Base-by-base conservation (phyloP, 2,329 filamentous ascomycete species). In the Hortaea werneckii region DNA sequence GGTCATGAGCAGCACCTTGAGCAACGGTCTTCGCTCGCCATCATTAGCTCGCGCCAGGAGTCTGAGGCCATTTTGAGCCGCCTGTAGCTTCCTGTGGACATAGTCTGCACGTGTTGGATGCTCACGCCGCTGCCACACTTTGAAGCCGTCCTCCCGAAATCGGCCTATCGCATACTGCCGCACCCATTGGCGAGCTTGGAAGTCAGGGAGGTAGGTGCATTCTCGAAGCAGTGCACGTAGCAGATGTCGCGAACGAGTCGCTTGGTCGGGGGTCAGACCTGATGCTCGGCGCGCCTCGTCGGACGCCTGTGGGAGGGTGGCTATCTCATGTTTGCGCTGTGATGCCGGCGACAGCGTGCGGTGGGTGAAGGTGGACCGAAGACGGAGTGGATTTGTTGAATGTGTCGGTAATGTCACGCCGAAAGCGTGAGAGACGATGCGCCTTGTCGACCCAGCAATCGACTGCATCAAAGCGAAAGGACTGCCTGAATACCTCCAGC, bases 171-270 rank as follows among this genome's bases (percentile, higher is more conserved):
- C 63, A 59, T 78, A 67, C 43, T 66, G 55, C 47, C 66, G 67
- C 59, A 77, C 67, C 62, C 74, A 76, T 29, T 53, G 44, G 51
- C 73, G 70, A 35, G 77, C 75, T 47, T 68, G 62, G 1, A 73
- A 67, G 56, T 82, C 78, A 28, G 79, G 78, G 35, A 82, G 72
- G 54, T 82, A 82, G 45, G 73, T 71, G 50, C 70, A 71, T 64
- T 81, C 74, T 48, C 79, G 74, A 35, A 82, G 70, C 7, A 79
- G 67, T 26, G 72, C 67, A 41, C 79, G 75, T 51, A 78, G 67
- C 40, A 79, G 62, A 56, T 75, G 71, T 27, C 67, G 54, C 27
- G 66, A 35, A n/a, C 32, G 32, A 9, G n/a, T 35, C 32, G n/a
- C 32, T 54, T 44, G 54, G 26, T 44, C 42, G 6, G 41, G 46